Base-by-base conservation (phyloP, 306 rosid species). In the Dryas drummondii region DNA sequence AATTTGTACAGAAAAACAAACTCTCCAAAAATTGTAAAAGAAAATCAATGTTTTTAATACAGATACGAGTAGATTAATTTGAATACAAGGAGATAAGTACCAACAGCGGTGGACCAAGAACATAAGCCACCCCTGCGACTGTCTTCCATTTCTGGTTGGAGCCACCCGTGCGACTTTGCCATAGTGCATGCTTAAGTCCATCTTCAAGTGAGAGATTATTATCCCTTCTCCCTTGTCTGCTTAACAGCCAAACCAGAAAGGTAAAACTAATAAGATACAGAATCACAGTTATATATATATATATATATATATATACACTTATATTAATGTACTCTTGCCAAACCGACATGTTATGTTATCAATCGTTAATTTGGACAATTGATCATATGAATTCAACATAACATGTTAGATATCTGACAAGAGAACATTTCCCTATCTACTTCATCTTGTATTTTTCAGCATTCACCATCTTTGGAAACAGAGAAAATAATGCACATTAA, bases 211-310 rank as follows among this genome's bases (percentile, higher is more conserved):
- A 57, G 47, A 45, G 7, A 26, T 45, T 12, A 12, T 45, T 55
- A 22, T 45, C 49, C 44, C 55, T 12, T 71, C 76, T 22, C 76
- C 76, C 76, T 2, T n/a, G 66, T 72, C 67, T 72, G 67, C 56
- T 57, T 57, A 15, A 72, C 40, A 57, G 10, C 63, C 76, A 72
- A 72, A 14, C 32, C 53, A 72, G 22, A 56, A 71, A 45, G 62
- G 45, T 59, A 72, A 13, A 17, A 44, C 52, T 17, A 42, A 57
- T 57, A 45, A 9, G 56, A 57, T 26, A 22, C 66, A 13, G 56
- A 58, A 70, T 22, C 22, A 22, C 22, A 22, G 22, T 0, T 1
- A 22, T 22, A 22, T 22, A 22, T 22, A 42, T 26, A 22, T 1
- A 22, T 22, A 22, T 22, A 22, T 22, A 42, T 26, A 19, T 15